Evolutionary conservation across 192 early-diverging fungal species (phyloP).

Genomic region (Thoreauomyces humboldtii): DNA sequence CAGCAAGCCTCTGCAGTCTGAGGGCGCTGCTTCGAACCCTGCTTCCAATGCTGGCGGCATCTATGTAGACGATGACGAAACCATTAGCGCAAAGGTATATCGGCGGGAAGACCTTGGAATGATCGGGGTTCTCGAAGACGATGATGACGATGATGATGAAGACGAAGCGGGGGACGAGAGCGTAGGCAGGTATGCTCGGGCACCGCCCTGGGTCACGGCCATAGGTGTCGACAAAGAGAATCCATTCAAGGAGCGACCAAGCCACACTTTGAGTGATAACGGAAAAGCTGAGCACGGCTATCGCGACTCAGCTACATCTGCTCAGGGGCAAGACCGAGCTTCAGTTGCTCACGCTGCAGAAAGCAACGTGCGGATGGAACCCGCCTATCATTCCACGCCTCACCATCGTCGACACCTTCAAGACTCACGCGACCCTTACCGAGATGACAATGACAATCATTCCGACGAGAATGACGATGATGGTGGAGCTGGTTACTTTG

Average conservation of each 20-base stretch:
- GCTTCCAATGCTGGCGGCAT: constrained; percentile 17
- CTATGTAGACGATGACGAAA: constrained; percentile 51
- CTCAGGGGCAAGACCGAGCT: too few relatives aligned
- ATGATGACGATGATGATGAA: constrained; percentile 19
- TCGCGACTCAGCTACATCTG: too few relatives aligned
- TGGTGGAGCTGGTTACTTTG: neutral
- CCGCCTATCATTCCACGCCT: neutral
- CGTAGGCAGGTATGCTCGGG: too few relatives aligned
- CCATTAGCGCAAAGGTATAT: constrained; percentile 47
- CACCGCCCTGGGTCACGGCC: too few relatives aligned
- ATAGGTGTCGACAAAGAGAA: too few relatives aligned
- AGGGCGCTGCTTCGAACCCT: neutral
- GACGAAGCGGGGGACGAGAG: neutral
- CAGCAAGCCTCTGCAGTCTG: constrained; percentile 28
- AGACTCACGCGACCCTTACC: neutral
- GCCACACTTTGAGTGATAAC: too few relatives aligned
- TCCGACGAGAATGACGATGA: neutral
- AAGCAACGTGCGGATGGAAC: neutral
- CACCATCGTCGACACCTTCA: neutral
- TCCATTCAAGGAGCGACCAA: too few relatives aligned
- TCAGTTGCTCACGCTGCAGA: too few relatives aligned
- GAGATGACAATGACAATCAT: neutral
- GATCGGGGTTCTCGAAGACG: constrained; percentile 40
- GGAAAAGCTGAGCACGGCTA: too few relatives aligned
- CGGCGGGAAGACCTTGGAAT: neutral